Evolutionary conservation across 208 protist species (phyloP).

Genomic region (Leishmania mexicana): DNA sequence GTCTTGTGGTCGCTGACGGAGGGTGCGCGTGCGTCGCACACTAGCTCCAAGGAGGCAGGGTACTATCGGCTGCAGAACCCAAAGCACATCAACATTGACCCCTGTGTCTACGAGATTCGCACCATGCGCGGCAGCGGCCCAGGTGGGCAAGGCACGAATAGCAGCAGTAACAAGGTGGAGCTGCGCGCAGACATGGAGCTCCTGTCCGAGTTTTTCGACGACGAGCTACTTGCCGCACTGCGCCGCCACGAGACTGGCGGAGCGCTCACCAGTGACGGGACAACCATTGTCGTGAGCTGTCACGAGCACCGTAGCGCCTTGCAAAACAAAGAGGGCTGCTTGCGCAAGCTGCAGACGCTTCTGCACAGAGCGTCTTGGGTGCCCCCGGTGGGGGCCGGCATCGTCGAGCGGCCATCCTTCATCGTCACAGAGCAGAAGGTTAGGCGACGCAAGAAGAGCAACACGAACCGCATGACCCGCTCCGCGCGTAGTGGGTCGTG

Average conservation of each 20-base stretch:
- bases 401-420: constrained; percentile 48
- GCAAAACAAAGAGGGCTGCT: constrained; percentile 78
- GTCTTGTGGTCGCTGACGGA: neutral
- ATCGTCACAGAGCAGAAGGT: constrained; percentile 57
- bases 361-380: constrained; percentile 80
- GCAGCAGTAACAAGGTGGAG: constrained; percentile 90
- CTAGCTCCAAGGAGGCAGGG: constrained; percentile 60
- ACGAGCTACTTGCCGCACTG: constrained; percentile 46
- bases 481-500: constrained; percentile 48
- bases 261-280: constrained; percentile 50
- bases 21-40: constrained; percentile 37
- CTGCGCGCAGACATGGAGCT: constrained; percentile 59
- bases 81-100: constrained; percentile 50
- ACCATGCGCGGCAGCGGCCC: constrained; percentile 78
- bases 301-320: constrained; percentile 79
- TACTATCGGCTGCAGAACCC: constrained; percentile 57
- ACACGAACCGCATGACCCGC: constrained; percentile 47
- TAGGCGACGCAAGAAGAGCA: constrained; percentile 56
- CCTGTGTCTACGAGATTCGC: constrained; percentile 52
- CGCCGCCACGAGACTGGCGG: constrained; percentile 44
- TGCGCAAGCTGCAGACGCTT: constrained; percentile 59
- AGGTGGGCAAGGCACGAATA: constrained; percentile 83
- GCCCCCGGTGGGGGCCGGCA: constrained; percentile 58
- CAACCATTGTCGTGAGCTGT: constrained; percentile 59
- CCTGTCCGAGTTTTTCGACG: constrained; percentile 59